A percentile compares a stretch with the other conserved stretches of the same genome.
These are phyloP conservation scores for Vitis amurensis DNA, from an alignment of 164 flowering plant genomes.

Conservation along the genomic window DNA sequence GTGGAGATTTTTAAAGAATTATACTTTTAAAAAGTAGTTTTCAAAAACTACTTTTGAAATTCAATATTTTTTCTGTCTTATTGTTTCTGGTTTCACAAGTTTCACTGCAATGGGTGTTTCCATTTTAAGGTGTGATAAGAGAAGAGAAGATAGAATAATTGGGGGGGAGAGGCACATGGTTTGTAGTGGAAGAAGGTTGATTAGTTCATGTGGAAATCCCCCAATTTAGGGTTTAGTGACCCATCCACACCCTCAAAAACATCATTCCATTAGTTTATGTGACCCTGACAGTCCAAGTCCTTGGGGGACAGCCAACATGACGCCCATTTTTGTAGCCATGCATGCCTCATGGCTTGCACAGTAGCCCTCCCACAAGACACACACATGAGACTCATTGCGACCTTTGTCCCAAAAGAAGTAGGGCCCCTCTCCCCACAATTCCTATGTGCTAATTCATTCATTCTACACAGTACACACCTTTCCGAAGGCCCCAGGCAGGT, in stretches of 20 bases:
- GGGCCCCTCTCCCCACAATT: neutral
- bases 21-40: too few relatives aligned
- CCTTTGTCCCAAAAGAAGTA: neutral
- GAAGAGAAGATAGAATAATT: neutral
- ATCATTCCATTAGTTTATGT: too few relatives aligned
- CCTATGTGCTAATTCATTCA: neutral
- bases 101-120: too few relatives aligned
- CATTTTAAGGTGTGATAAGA: too few relatives aligned
- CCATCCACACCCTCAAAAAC: slow-evolving; percentile 13
- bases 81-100: too few relatives aligned
- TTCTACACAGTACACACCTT: neutral
- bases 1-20: too few relatives aligned
- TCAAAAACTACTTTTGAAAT: too few relatives aligned
- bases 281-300: slow-evolving; percentile 1
- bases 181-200: slow-evolving; percentile 34
- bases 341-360: too few relatives aligned
- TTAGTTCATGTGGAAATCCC: slow-evolving; percentile 31
- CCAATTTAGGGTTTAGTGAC: slow-evolving; percentile 10
- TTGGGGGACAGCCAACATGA: slow-evolving; percentile 31
- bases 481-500: neutral
- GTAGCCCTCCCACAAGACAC: neutral
- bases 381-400: slow-evolving; percentile 1
- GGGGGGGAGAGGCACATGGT: slow-evolving; percentile 26
- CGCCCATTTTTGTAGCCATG: neutral
- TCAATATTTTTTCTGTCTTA: too few relatives aligned